Evolutionary conservation across 2,329 filamentous ascomycete genomes (phyloP).

Genomic region (Neurospora crassa): DNA sequence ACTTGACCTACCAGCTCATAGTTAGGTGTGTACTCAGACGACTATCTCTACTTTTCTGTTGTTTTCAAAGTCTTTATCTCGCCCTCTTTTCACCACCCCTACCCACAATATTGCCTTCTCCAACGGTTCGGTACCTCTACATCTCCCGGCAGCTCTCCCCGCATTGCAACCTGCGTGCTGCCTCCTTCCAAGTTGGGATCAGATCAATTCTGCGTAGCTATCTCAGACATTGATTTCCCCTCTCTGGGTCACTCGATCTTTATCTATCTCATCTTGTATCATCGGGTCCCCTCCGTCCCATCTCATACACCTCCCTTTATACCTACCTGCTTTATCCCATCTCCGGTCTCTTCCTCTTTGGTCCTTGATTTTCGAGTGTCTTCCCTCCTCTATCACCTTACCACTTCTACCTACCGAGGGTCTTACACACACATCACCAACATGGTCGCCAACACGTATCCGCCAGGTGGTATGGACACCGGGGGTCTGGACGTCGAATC

Average conservation of each 20-base stretch:
- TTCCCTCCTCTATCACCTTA: neutral
- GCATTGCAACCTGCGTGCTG: neutral
- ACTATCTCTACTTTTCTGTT: neutral
- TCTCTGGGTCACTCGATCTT: neutral
- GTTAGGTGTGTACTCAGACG: neutral
- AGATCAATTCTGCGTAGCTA: neutral
- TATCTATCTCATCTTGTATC: neutral
- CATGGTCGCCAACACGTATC: constrained; percentile 5
- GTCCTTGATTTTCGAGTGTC: neutral
- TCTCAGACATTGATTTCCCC: neutral
- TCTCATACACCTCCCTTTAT: neutral
- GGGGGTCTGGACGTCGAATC: neutral
- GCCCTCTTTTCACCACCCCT: neutral
- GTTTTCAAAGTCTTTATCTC: neutral
- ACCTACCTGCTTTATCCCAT: neutral
- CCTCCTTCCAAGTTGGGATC: neutral
- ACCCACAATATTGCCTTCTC: neutral
- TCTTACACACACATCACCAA: neutral
- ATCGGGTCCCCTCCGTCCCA: neutral
- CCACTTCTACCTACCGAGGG: neutral
- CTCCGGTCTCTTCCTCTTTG: neutral
- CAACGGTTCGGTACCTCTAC: neutral
- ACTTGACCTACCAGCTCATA: neutral
- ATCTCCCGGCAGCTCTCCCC: neutral
- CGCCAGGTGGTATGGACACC: neutral